Evolutionary conservation across 2,329 filamentous ascomycete species (phyloP).

Genomic region (Penicillium janthinellum): DNA sequence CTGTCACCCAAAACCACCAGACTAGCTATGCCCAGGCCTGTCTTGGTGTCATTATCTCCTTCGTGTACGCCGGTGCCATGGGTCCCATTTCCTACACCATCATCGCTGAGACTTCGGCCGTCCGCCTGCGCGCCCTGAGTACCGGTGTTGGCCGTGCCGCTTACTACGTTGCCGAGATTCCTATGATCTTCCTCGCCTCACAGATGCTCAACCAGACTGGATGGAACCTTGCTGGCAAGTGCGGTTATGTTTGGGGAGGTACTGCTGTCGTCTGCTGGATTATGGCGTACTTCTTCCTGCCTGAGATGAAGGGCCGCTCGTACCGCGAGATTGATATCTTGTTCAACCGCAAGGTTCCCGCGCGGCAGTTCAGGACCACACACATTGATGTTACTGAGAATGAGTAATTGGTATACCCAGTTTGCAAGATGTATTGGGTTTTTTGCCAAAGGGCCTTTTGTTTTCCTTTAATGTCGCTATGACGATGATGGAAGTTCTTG

Average conservation of each 20-base stretch:
- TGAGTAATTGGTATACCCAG: slow-evolving; percentile 29
- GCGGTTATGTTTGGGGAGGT: slow-evolving; percentile 51
- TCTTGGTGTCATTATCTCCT: slow-evolving; percentile 44
- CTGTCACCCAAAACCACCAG: slow-evolving; percentile 32
- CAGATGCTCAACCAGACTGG: slow-evolving; percentile 45
- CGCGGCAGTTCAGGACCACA: slow-evolving; percentile 50
- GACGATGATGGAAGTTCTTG: background rate
- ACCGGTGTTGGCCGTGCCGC: slow-evolving; percentile 45
- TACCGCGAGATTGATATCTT: slow-evolving; percentile 51
- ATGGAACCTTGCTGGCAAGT: slow-evolving; percentile 50
- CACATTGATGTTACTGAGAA: slow-evolving; percentile 48
- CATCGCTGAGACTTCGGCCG: slow-evolving; percentile 42
- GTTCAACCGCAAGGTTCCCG: slow-evolving; percentile 47
- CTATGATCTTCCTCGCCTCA: slow-evolving; percentile 45
- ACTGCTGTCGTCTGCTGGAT: slow-evolving; percentile 47
- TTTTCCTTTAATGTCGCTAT: background rate
- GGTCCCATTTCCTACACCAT: slow-evolving; percentile 45
- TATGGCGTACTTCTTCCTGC: slow-evolving; percentile 47
- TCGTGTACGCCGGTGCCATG: slow-evolving; percentile 40
- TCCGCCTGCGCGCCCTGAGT: slow-evolving; percentile 41
- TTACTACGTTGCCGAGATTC: slow-evolving; percentile 47
- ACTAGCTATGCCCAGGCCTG: slow-evolving; percentile 45
- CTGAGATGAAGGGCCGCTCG: slow-evolving; percentile 50
- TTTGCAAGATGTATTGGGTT: background rate
- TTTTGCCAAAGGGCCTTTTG: background rate